Conservation (phyloP, 495 filamentous ascomycete species). For the Penicillium argentinense region DNA sequence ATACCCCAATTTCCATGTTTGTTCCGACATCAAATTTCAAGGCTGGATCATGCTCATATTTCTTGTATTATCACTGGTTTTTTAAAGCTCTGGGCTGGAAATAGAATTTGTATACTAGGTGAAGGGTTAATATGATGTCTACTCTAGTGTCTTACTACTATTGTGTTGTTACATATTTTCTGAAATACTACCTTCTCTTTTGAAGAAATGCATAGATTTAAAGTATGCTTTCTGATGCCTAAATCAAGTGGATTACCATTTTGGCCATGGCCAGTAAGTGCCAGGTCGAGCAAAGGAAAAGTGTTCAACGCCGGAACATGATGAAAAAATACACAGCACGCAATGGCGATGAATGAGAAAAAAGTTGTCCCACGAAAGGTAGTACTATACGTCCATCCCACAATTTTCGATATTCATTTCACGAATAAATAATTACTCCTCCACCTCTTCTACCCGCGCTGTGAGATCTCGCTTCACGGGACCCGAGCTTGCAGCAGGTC, state of each 20-base stretch:
- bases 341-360: background rate
- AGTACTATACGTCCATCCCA: no score
- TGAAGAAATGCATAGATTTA: no score
- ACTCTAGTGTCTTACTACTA: background rate
- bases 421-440: constrained; percentile 48
- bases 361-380: no score
- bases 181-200: no score
- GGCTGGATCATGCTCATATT: no score
- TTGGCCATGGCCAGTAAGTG: background rate
- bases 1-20: constrained; percentile 9
- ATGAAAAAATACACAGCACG: background rate
- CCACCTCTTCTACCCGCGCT: constrained; percentile 66
- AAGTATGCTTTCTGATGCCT: no score
- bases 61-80: no score
- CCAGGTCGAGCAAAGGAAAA: background rate
- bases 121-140: no score
- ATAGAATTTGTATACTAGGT: no score
- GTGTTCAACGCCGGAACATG: constrained; percentile 1
- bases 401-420: background rate
- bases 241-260: no score
- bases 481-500: constrained; percentile 41
- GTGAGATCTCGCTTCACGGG: constrained; percentile 52
- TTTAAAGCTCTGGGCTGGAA: no score
- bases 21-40: background rate
- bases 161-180: background rate